Conservation (phyloP, 345 rosid genomes). For the Syzygium oleosum region DNA sequence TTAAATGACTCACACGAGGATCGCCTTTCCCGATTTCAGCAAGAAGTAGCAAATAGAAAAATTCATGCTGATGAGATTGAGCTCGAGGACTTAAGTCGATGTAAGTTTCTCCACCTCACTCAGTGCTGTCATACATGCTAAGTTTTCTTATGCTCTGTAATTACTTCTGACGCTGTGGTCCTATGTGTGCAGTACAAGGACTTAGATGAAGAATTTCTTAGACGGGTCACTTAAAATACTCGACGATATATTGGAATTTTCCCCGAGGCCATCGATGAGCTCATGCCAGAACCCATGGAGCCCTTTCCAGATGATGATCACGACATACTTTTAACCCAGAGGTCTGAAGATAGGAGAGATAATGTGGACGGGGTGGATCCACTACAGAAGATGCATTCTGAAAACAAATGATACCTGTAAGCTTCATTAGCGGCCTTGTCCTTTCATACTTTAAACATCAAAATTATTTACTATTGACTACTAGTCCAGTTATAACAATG, state of each 20-base stretch:
- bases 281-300: constrained; percentile 84
- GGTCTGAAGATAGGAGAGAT: constrained; percentile 60
- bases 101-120: constrained; percentile 16
- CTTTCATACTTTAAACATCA: neutral
- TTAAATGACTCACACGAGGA: neutral
- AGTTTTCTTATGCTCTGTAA: neutral
- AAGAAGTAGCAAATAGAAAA: constrained; percentile 85
- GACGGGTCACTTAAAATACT: constrained; percentile 75
- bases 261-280: constrained; percentile 64
- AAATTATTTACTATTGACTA: neutral
- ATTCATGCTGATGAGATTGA: constrained; percentile 68
- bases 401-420: constrained; percentile 84
- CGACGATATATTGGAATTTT: constrained; percentile 73
- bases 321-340: constrained; percentile 82
- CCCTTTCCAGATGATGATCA: constrained; percentile 84
- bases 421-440: constrained; percentile 7
- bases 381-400: constrained; percentile 71
- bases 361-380: constrained; percentile 58
- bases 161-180: neutral
- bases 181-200: constrained; percentile 44
- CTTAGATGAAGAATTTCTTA: constrained; percentile 51
- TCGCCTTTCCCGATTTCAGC: constrained; percentile 32
- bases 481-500: neutral
- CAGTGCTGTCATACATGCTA: neutral
- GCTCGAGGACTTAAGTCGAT: constrained; percentile 59